phyloP scores from a whole-genome alignment of 495 filamentous ascomycete species.

The Talaromyces nanjingensis region DNA sequence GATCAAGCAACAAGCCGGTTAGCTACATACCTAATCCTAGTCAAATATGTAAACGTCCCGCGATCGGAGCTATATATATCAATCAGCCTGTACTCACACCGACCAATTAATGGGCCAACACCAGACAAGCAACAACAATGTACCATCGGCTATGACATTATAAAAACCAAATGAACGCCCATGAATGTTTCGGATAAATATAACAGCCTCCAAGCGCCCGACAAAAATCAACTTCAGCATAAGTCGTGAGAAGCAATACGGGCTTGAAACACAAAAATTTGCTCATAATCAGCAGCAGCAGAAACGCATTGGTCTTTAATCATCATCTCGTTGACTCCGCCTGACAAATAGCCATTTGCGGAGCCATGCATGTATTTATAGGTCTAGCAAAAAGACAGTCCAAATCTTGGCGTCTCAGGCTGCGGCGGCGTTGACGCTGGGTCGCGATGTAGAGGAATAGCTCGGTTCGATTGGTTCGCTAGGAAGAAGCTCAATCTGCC shows the following conservation, averaged over 20 bases:
- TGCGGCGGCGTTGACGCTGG: conserved; percentile 29
- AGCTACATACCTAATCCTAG: neutral
- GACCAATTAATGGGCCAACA: neutral
- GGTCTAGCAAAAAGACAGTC: neutral
- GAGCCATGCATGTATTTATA: neutral
- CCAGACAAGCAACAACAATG: neutral
- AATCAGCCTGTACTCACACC: neutral
- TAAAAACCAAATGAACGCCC: neutral
- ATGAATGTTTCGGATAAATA: neutral
- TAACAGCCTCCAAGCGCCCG: neutral
- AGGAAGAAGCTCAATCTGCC: conserved; percentile 80
- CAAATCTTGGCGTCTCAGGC: conserved; percentile 7
- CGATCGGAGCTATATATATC: neutral
- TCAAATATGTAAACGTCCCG: too few species aligned
- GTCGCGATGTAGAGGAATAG: conserved; percentile 22
- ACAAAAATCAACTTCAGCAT: neutral
- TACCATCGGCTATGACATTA: neutral
- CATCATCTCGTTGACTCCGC: neutral
- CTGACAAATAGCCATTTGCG: neutral
- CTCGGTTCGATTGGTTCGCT: conserved; percentile 51
- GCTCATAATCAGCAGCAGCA: neutral
- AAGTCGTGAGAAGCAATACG: neutral
- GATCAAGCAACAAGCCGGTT: neutral
- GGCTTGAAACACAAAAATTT: neutral
- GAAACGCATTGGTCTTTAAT: neutral